Evolutionary conservation across 148 eudicot species (phyloP).

Genomic region (Pouteria glomerata): DNA sequence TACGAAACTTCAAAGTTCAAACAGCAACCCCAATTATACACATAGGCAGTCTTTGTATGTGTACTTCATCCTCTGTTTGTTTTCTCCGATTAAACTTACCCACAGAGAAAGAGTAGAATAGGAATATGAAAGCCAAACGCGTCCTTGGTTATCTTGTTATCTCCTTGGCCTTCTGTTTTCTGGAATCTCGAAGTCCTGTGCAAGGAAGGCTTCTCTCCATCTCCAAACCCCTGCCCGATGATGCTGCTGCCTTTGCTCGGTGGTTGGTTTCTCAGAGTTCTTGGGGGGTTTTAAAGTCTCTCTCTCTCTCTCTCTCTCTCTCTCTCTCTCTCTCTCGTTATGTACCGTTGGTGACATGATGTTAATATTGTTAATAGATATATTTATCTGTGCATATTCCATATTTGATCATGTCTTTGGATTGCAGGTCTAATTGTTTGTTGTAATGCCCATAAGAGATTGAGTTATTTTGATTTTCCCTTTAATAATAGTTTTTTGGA

Average conservation of each 20-base stretch:
- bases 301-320: constrained; percentile 12
- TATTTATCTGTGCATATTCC: too few species aligned
- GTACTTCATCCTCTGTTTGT: background rate
- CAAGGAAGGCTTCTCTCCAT: constrained; percentile 35
- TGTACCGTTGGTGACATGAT: too few species aligned
- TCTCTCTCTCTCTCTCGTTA: background rate
- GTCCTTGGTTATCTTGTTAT: background rate
- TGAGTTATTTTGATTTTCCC: background rate
- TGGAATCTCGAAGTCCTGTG: constrained; percentile 20
- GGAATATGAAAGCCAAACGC: background rate
- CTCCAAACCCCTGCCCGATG: constrained; percentile 42
- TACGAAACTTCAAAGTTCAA: background rate
- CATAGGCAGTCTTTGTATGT: background rate
- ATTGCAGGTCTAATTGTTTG: background rate
- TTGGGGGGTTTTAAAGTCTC: constrained; percentile 80
- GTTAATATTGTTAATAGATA: too few species aligned
- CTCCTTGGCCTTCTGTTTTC: constrained; percentile 9
- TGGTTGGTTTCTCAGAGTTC: constrained; percentile 76
- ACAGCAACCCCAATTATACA: background rate
- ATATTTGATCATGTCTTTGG: too few species aligned
- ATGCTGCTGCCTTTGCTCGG: constrained; percentile 65
- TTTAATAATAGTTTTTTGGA: background rate
- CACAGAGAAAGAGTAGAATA: background rate
- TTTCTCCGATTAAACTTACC: background rate
- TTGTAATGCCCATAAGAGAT: background rate